These are phyloP conservation scores for Chamaecrista fasciculata DNA, from an alignment of 306 rosid genomes.

Conservation along the genomic window DNA sequence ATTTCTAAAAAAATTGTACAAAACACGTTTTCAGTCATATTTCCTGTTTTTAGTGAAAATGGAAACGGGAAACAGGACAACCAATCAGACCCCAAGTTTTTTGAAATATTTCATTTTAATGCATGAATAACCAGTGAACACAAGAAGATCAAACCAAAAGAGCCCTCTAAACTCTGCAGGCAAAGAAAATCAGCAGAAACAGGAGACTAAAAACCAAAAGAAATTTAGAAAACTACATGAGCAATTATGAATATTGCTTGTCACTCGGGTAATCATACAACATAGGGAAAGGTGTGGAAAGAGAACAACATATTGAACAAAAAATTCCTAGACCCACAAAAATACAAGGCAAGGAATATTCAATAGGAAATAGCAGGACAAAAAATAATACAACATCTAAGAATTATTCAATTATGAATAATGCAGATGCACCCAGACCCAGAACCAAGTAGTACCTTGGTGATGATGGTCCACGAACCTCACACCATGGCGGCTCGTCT, in stretches of 20 bases:
- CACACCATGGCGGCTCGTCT: background rate
- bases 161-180: too few relatives aligned
- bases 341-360: constrained; percentile 63
- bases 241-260: constrained; percentile 20
- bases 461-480: constrained; percentile 14
- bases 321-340: constrained; percentile 73
- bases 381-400: background rate
- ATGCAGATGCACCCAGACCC: constrained; percentile 31
- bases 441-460: constrained; percentile 7
- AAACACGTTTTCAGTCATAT: too few relatives aligned
- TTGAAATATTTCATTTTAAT: too few relatives aligned
- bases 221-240: constrained; percentile 3
- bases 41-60: too few relatives aligned
- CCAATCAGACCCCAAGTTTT: too few relatives aligned
- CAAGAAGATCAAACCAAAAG: too few relatives aligned
- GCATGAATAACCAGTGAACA: too few relatives aligned
- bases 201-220: too few relatives aligned
- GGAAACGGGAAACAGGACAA: too few relatives aligned
- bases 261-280: background rate
- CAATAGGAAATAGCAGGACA: constrained; percentile 21
- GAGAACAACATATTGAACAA: constrained; percentile 30
- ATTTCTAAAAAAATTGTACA: too few relatives aligned
- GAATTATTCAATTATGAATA: too few relatives aligned
- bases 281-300: constrained; percentile 13
- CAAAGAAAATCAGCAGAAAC: too few relatives aligned